Conservation (phyloP, 371 early-diverging fungal genomes). For the Nematocida parisii region DNA sequence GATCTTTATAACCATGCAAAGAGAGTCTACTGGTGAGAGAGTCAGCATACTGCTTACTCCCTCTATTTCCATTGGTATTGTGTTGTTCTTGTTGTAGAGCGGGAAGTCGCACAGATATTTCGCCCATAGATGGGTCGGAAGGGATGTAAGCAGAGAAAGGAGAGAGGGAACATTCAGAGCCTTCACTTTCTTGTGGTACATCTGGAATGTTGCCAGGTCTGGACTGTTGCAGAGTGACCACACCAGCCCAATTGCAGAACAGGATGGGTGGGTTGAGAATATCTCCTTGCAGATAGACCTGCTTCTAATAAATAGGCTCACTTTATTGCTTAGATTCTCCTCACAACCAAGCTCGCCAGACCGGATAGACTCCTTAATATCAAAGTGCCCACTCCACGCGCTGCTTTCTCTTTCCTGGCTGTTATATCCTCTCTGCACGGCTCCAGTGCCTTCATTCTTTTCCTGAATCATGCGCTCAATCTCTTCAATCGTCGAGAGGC, state of each 20-base stretch:
- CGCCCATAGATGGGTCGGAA: conserved; percentile 53
- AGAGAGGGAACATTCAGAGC: conserved; percentile 49
- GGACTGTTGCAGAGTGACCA: conserved; percentile 66
- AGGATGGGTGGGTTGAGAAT: conserved; percentile 31
- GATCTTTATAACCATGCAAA: conserved; percentile 62
- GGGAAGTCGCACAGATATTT: conserved; percentile 47
- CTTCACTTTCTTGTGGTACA: conserved; percentile 58
- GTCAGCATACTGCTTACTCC: conserved; percentile 37
- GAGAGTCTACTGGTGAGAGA: conserved; percentile 60
- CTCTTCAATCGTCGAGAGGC: conserved; percentile 32
- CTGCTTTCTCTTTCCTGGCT: not conserved
- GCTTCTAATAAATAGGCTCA: conserved; percentile 64
- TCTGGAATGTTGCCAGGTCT: conserved; percentile 49
- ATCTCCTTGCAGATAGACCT: conserved; percentile 61
- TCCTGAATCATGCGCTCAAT: conserved; percentile 32
- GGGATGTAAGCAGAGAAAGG: conserved; percentile 43
- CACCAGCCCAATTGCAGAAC: conserved; percentile 44
- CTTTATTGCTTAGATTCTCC: not conserved
- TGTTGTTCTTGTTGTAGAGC: conserved; percentile 52
- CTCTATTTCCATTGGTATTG: conserved; percentile 32
- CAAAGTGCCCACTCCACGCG: conserved; percentile 54
- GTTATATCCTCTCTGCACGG: not conserved
- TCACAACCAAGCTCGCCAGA: conserved; percentile 15
- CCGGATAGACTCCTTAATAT: conserved; percentile 50
- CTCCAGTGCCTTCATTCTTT: not conserved